A percentile compares a stretch with the other conserved stretches of the same genome.
Evolutionary conservation across 805 yeast genomes (phyloP).

Genomic region (Yamadazyma kitorensis): DNA sequence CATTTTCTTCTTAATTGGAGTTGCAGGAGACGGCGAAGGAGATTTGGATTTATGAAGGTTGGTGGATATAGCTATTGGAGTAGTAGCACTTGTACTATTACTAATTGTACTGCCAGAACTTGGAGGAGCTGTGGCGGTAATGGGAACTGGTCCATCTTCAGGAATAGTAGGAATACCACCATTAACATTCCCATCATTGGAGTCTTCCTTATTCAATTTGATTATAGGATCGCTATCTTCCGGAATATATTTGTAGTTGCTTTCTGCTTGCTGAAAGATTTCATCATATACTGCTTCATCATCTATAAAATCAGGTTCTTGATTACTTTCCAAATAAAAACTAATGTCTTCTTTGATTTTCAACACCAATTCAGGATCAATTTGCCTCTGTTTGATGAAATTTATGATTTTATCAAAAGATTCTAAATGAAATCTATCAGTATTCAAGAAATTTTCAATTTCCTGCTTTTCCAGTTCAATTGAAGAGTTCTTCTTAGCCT

Average conservation of each 20-base stretch:
- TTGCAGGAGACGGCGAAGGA: conserved; percentile 6
- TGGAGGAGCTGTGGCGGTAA: too few species aligned
- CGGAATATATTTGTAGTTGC: conserved; percentile 12
- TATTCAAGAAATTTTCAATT: conserved; percentile 27
- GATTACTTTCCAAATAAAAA: conserved; percentile 35
- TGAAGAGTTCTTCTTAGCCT: conserved; percentile 35
- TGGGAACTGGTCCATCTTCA: too few species aligned
- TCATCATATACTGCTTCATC: conserved; percentile 44
- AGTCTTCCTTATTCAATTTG: too few species aligned
- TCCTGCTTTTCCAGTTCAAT: conserved; percentile 42
- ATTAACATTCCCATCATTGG: too few species aligned
- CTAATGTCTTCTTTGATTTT: conserved; percentile 39
- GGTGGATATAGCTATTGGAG: conserved; percentile 6
- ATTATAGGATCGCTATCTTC: too few species aligned
- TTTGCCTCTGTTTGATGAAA: conserved; percentile 23
- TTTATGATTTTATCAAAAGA: conserved; percentile 31
- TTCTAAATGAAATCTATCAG: conserved; percentile 37
- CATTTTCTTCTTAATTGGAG: conserved; percentile 10
- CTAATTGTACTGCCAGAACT: too few species aligned
- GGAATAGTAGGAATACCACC: too few species aligned
- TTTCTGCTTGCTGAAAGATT: conserved; percentile 27
- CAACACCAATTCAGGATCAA: conserved; percentile 30
- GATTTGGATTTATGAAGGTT: conserved; percentile 6
- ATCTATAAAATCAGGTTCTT: conserved; percentile 35
- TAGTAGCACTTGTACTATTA: too few species aligned